These are phyloP conservation scores for Berberis vulgaris DNA, from an alignment of 164 flowering plant genomes.

Conservation along the genomic window DNA sequence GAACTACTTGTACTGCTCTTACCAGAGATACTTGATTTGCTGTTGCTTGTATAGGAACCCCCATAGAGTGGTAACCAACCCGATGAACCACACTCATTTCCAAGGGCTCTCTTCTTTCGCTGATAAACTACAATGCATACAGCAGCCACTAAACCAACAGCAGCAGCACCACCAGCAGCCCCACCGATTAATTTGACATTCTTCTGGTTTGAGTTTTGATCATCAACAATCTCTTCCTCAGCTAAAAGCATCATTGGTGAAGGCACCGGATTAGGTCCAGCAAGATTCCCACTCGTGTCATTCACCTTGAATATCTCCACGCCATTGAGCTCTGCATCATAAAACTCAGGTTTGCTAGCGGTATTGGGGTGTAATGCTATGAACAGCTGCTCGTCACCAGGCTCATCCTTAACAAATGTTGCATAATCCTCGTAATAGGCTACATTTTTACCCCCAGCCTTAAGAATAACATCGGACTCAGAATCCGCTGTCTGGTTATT, in stretches of 20 bases:
- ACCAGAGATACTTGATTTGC: conserved; percentile 32
- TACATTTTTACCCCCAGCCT: conserved; percentile 28
- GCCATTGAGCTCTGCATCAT: conserved; percentile 63
- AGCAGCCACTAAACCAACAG: conserved; percentile 37
- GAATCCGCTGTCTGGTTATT: conserved; percentile 54
- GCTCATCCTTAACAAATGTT: conserved; percentile 23
- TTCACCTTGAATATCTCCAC: conserved; percentile 69
- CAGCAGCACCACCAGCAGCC: conserved; percentile 46
- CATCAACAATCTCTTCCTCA: neutral
- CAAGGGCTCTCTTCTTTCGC: conserved; percentile 10
- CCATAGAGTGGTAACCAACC: conserved; percentile 50
- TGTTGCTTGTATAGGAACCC: conserved; percentile 14
- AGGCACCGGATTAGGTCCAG: conserved; percentile 67
- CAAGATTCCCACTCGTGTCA: conserved; percentile 33
- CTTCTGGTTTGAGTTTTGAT: neutral
- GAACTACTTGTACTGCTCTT: conserved; percentile 29
- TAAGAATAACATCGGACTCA: conserved; percentile 45
- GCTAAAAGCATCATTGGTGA: conserved; percentile 7
- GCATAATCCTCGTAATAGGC: conserved; percentile 56
- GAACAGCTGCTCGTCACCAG: conserved; percentile 34
- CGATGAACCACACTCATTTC: conserved; percentile 5
- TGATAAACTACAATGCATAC: conserved; percentile 15
- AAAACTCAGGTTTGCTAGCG: conserved; percentile 30
- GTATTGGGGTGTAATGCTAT: conserved; percentile 40
- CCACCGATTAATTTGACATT: conserved; percentile 12